A percentile compares a stretch with the other conserved stretches of the same genome.
These are phyloP conservation scores for Larix kaempferi DNA, from an alignment of 75 land plant genomes.

Conservation along the genomic window DNA sequence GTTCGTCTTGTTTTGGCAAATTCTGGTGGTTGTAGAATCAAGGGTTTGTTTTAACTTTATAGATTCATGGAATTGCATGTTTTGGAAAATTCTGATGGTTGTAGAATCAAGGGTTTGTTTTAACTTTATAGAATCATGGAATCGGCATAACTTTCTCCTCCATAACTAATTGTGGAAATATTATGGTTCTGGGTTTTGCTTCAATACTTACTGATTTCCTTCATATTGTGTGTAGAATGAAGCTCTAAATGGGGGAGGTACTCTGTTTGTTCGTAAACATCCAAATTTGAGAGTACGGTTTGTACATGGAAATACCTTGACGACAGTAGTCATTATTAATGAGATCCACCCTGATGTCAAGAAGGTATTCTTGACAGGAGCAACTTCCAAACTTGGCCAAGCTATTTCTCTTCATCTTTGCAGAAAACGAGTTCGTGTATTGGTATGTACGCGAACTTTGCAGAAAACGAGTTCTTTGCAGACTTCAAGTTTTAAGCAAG, in stretches of 20 bases:
- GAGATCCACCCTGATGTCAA: slow-evolving; percentile 60
- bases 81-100: background rate
- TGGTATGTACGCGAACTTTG: slow-evolving; percentile 96
- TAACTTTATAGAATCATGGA: background rate
- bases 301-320: slow-evolving; percentile 93
- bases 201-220: too few relatives aligned
- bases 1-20: background rate
- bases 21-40: background rate
- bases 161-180: background rate
- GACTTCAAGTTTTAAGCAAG: too few relatives aligned
- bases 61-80: too few relatives aligned
- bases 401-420: slow-evolving; percentile 95
- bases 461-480: slow-evolving; percentile 44
- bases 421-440: slow-evolving; percentile 50
- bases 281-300: slow-evolving; percentile 73
- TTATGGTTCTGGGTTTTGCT: too few relatives aligned
- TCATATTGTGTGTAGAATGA: slow-evolving; percentile 60
- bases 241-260: slow-evolving; percentile 85
- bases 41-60: background rate
- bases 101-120: background rate
- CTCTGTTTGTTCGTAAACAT: slow-evolving; percentile 75
- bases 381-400: slow-evolving; percentile 91
- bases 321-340: slow-evolving; percentile 81
- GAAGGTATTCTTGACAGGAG: slow-evolving; percentile 91
- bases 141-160: background rate